Evolutionary conservation across 2,329 filamentous ascomycete genomes (phyloP).

Genomic region (Aspergillus novofumigatus): DNA sequence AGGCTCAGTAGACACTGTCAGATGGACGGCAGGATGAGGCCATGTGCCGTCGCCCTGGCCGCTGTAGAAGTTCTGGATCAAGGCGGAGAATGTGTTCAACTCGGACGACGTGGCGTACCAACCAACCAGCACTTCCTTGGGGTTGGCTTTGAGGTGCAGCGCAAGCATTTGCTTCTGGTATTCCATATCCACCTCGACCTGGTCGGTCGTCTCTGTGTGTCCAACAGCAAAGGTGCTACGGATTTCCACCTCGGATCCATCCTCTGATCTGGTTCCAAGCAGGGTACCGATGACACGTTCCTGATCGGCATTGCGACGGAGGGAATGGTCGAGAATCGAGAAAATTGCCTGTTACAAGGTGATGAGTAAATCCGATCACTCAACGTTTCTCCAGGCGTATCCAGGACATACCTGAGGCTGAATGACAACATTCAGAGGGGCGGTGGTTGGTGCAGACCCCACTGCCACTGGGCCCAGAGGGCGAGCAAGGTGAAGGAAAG

Average conservation of each 20-base stretch:
- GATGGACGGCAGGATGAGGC: slow-evolving; percentile 93
- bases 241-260: slow-evolving; percentile 94
- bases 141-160: slow-evolving; percentile 87
- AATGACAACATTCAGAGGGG: slow-evolving; percentile 89
- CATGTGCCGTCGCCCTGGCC: slow-evolving; percentile 95
- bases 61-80: slow-evolving; percentile 99
- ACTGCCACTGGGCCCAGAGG: slow-evolving; percentile 78
- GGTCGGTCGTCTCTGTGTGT: slow-evolving; percentile 96
- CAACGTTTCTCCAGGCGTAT: neutral
- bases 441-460: slow-evolving; percentile 77
- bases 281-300: slow-evolving; percentile 96
- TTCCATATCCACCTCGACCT: slow-evolving; percentile 99
- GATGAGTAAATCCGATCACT: slow-evolving; percentile 12
- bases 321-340: slow-evolving; percentile 78
- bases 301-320: slow-evolving; percentile 85
- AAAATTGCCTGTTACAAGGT: slow-evolving; percentile 52
- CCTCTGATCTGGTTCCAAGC: slow-evolving; percentile 87
- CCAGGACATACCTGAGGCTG: slow-evolving; percentile 75
- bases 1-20: slow-evolving; percentile 87
- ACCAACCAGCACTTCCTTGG: slow-evolving; percentile 88
- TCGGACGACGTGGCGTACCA: slow-evolving; percentile 98
- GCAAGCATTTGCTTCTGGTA: slow-evolving; percentile 99
- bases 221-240: slow-evolving; percentile 96
- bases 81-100: slow-evolving; percentile 95
- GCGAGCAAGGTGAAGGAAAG: slow-evolving; percentile 91